A percentile compares a stretch with the other conserved stretches of the same genome.
These are phyloP conservation scores for Eucalyptus coolabah DNA, from an alignment of 345 rosid genomes.

Conservation along the genomic window DNA sequence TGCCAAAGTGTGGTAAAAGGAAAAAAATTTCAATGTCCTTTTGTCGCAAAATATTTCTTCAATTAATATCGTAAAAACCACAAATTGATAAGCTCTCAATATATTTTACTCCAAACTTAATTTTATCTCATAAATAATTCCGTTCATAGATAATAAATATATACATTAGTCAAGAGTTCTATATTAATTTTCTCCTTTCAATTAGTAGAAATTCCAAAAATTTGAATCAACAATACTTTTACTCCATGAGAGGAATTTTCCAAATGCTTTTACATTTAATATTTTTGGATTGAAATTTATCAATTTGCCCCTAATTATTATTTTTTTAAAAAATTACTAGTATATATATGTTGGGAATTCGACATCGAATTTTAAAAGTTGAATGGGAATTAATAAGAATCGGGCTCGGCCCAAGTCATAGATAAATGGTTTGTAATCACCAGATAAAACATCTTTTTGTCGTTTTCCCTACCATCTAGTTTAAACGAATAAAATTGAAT, in stretches of 20 bases:
- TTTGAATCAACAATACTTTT: not conserved
- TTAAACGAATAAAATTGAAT: not conserved
- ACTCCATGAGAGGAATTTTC: not conserved
- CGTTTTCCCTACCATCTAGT: not conserved
- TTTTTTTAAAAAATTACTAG: too few species aligned
- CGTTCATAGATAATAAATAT: not conserved
- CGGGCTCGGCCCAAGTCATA: fast-evolving
- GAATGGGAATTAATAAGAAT: not conserved
- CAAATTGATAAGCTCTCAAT: fast-evolving
- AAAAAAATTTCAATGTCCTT: not conserved
- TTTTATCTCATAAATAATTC: fast-evolving
- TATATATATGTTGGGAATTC: fast-evolving
- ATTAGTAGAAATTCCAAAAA: fast-evolving
- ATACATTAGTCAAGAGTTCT: fast-evolving
- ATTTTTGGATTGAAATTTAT: not conserved
- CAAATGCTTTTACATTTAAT: fast-evolving
- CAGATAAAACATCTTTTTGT: too few species aligned
- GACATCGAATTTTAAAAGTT: fast-evolving
- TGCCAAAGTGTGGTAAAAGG: not conserved
- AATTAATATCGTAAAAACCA: fast-evolving
- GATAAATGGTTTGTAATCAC: fast-evolving
- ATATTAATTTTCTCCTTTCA: fast-evolving
- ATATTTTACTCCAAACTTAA: not conserved
- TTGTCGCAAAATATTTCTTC: fast-evolving
- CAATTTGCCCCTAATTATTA: too few species aligned